Base-by-base conservation (phyloP, 192 early-diverging fungal species). In the Backusella tuberculispora region DNA sequence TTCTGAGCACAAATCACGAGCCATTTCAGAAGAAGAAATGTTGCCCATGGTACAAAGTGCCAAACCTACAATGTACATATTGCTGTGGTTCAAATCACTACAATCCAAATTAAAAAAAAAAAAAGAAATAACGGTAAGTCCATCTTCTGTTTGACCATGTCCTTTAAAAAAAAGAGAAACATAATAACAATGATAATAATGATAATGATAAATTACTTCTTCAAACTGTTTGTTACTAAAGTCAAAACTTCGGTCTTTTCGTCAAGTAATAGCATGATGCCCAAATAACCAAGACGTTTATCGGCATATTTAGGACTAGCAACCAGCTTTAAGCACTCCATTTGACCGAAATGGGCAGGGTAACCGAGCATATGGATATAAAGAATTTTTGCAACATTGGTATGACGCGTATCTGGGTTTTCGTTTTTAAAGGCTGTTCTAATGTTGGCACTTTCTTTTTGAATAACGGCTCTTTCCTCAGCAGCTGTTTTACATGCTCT, bases 321-420 rank as follows among this genome's bases (percentile, higher is more conserved):
- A 6, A 95, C 97, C 50, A 99, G 84, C 83, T 99, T 99, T 42
- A 99, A 84, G 79, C 98, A 99, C 81, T 99, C 98, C 50, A 99
- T 97, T 85, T 99, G 98, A 24, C 98, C 98, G 84, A 99, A 99
- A 80, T 99, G 98, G 34, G 97, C 98, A 40, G 97, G 96, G 76
- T 98, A 98, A 19, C 98, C 96, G 19, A 99, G 89, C 94, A 99
- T 94, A 78, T 98, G 95, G 72, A 99, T 98, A 77, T 99, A 99
- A 13, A 99, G 87, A 76, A 99, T 85, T 83, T 99, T 99, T 37
- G 95, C 94, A 45, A 99, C 92, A 84, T 99, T 99, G 72, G 92
- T 87, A 80, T 96, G 93, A 43, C 97, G 89, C 26, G 92, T 88
- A 47, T 96, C 97, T 66, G 88, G 89, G 82, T 96, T 95, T 77